Percentiles rank a stretch among this genome's conserved stretches.
phyloP scores from a whole-genome alignment of 768 basidiomycete genomes.

The Phallus indusiatus region DNA sequence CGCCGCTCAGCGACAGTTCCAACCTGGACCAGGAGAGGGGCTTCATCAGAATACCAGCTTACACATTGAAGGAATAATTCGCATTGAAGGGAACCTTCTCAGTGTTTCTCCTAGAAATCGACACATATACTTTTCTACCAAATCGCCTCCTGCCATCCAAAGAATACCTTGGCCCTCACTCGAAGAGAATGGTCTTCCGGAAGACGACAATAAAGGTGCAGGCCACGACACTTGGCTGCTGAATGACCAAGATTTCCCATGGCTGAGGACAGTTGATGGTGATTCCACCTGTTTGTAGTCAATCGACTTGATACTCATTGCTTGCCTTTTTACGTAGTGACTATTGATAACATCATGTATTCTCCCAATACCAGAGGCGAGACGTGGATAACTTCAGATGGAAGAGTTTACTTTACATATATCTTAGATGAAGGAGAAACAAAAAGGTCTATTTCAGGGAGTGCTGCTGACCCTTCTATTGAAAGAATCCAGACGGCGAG shows the following conservation, averaged over 20 bases:
- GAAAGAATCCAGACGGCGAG: background rate
- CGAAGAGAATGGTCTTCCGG: constrained; percentile 30
- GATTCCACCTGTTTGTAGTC: constrained; percentile 13
- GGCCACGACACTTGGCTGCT: constrained; percentile 65
- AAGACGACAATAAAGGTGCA: constrained; percentile 22
- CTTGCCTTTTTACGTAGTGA: constrained; percentile 32
- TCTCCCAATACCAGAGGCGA: constrained; percentile 54
- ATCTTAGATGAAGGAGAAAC: constrained; percentile 35
- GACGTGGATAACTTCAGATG: constrained; percentile 81
- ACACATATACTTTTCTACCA: constrained; percentile 65
- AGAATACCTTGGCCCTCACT: constrained; percentile 74
- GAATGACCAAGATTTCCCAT: constrained; percentile 56
- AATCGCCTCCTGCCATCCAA: constrained; percentile 65
- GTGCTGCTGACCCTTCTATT: background rate
- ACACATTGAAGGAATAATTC: constrained; percentile 73
- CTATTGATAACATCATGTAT: constrained; percentile 53
- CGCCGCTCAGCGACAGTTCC: constrained; percentile 54
- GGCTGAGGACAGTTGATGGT: constrained; percentile 73
- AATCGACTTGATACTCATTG: background rate
- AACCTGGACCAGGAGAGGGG: constrained; percentile 75
- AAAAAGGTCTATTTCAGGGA: background rate
- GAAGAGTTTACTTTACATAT: constrained; percentile 70
- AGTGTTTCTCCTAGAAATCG: constrained; percentile 71
- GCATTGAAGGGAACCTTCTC: constrained; percentile 48
- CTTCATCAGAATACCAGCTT: constrained; percentile 59